A percentile compares a stretch with the other conserved stretches of the same genome.
Conservation (phyloP, 2,329 filamentous ascomycete genomes). For the Ophiostoma novo-ulmi region DNA sequence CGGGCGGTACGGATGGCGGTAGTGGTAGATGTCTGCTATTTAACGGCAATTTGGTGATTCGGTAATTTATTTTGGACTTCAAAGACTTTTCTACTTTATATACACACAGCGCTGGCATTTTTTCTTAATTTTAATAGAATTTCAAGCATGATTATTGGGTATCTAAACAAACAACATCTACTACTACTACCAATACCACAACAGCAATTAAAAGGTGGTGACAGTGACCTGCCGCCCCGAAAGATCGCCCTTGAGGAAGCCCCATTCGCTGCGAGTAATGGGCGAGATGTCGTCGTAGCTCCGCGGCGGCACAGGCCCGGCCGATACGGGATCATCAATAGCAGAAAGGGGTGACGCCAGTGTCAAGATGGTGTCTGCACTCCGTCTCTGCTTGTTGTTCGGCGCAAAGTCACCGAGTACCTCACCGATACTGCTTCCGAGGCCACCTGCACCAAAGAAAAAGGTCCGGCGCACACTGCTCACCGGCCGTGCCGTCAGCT, state of each 20-base stretch:
- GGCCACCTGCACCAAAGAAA: slow-evolving; percentile 30
- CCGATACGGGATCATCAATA: slow-evolving; percentile 6
- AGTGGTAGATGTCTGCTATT: slow-evolving; percentile 34
- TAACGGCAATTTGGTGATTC: too few species aligned
- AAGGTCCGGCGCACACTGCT: slow-evolving; percentile 30
- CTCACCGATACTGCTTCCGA: slow-evolving; percentile 39
- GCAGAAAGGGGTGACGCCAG: slow-evolving; percentile 6
- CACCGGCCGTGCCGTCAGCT: slow-evolving; percentile 38
- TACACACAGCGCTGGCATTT: background rate
- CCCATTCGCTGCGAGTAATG: slow-evolving; percentile 58
- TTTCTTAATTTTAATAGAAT: too few species aligned
- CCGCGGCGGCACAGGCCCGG: slow-evolving; percentile 49
- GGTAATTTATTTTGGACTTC: background rate
- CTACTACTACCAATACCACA: background rate
- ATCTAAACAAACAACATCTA: slow-evolving; percentile 6
- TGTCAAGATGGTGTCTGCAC: background rate
- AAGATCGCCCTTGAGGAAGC: slow-evolving; percentile 51
- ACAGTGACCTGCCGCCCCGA: slow-evolving; percentile 45
- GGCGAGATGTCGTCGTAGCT: slow-evolving; percentile 59
- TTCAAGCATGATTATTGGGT: background rate
- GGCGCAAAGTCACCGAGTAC: slow-evolving; percentile 32
- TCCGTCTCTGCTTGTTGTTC: slow-evolving; percentile 18
- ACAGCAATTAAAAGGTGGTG: slow-evolving; percentile 42
- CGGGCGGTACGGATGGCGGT: slow-evolving; percentile 73
- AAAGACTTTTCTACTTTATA: background rate